Evolutionary conservation across 257 asterid genomes (phyloP).

Genomic region (Solanum tarapatanum): DNA sequence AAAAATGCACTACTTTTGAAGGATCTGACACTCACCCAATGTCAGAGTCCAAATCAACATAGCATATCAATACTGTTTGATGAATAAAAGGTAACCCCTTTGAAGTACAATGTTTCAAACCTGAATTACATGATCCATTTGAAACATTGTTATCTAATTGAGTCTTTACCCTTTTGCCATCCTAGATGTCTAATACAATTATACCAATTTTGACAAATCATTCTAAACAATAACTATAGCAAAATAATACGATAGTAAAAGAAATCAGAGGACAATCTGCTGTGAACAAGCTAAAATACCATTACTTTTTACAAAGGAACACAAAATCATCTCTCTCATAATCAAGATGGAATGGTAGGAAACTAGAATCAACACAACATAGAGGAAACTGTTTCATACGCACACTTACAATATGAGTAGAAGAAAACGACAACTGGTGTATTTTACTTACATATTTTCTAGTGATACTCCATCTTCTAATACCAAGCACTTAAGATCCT

Average conservation of each 20-base stretch:
- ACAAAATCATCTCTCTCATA: neutral
- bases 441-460: neutral
- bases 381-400: neutral
- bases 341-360: neutral
- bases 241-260: neutral
- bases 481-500: neutral
- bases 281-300: neutral
- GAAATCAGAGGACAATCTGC: neutral
- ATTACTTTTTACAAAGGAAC: neutral
- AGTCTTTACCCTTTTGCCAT: neutral
- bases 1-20: neutral
- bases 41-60: neutral
- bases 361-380: neutral
- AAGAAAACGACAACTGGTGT: neutral
- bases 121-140: neutral
- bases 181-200: neutral
- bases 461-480: neutral
- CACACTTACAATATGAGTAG: neutral
- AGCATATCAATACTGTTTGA: neutral
- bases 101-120: neutral
- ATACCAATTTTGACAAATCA: neutral
- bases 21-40: neutral
- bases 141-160: neutral
- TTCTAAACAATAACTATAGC: neutral
- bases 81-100: neutral